Base-by-base conservation (phyloP, 768 basidiomycete genomes). In the Filobasidium floriforme region DNA sequence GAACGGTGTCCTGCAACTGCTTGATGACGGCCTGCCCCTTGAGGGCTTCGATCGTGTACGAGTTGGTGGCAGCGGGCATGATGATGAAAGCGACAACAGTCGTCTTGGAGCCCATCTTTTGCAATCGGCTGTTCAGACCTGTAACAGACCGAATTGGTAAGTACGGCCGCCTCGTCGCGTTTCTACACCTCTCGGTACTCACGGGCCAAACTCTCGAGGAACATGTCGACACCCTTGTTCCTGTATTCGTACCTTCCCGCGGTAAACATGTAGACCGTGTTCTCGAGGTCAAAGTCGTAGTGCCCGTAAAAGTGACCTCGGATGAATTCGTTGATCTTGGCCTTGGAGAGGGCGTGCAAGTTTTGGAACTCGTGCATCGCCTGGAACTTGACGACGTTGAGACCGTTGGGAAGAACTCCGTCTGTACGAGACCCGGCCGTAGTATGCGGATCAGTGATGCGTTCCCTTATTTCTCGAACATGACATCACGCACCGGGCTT, bases 151-250 rank as follows among this genome's bases (percentile, higher is more conserved):
- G 37, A 18, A 24, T 26, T 1, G 18, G 61, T 70, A 51, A 68
- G 68, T 19, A 15, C 14, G 43, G 59, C 19, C 40, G 4, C 29
- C 41, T 29, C 26, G 24, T 37, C 7, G 14, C 9, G 37, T 5
- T 22, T 41, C 41, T 3, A 9, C 37, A 7, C 32, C 41, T n/a
- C 54, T 1, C 15, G 24, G 11, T 28, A 77, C 81, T 71, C 61
- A 76, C 94, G 90, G 32, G 94, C 96, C 65, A 99, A 85, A 19
- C 88, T 84, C 80, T 99, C 96, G 71, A 99, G 94, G 78, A 97
- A 99, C 94, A 99, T 96, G 77, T 99, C 96, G 37, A 98, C 92
- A 64, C 96, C 96, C 82, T 99, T 99, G 82, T 99, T 99, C 49
- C 96, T 85, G 79, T 96, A 99, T 79, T 99, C 96, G 79, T 99